Conservation (phyloP, 2,329 filamentous ascomycete genomes). For the Fusarium transvaalense region DNA sequence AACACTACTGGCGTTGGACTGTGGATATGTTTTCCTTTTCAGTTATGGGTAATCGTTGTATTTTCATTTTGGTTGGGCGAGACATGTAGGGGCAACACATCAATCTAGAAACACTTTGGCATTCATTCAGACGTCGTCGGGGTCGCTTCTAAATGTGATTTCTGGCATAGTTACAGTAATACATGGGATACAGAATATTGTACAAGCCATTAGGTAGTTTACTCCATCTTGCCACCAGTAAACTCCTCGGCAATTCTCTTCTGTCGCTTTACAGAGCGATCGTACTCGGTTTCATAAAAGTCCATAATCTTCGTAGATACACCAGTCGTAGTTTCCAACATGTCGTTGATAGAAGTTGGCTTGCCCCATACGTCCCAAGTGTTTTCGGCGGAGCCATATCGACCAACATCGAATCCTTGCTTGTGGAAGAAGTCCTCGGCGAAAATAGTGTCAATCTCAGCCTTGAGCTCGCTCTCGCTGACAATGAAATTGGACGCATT, state of each 20-base stretch:
- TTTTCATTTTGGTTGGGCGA: constrained; percentile 6
- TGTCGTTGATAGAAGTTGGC: constrained; percentile 60
- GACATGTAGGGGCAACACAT: constrained; percentile 15
- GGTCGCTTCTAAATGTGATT: constrained; percentile 27
- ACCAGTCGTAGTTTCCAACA: constrained; percentile 57
- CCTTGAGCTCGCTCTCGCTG: constrained; percentile 79
- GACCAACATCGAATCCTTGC: constrained; percentile 49
- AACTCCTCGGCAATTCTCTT: constrained; percentile 70
- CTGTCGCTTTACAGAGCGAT: constrained; percentile 64
- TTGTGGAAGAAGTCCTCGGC: constrained; percentile 68
- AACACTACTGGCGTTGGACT: constrained; percentile 34
- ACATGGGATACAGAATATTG: constrained; percentile 46
- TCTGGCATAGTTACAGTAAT: constrained; percentile 41
- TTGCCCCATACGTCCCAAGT: constrained; percentile 64
- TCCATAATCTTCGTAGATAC: constrained; percentile 55
- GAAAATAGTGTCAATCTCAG: constrained; percentile 82
- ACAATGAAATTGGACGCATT: constrained; percentile 90
- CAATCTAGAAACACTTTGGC: neutral
- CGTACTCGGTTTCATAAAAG: constrained; percentile 55
- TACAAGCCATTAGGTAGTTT: constrained; percentile 42
- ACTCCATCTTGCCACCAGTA: constrained; percentile 69
- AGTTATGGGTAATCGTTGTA: constrained; percentile 7
- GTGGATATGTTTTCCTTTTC: constrained; percentile 1
- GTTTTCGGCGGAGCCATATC: constrained; percentile 58
- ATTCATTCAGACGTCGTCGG: neutral